Evolutionary conservation across 768 basidiomycete genomes (phyloP).

Genomic region (Russula sp.): DNA sequence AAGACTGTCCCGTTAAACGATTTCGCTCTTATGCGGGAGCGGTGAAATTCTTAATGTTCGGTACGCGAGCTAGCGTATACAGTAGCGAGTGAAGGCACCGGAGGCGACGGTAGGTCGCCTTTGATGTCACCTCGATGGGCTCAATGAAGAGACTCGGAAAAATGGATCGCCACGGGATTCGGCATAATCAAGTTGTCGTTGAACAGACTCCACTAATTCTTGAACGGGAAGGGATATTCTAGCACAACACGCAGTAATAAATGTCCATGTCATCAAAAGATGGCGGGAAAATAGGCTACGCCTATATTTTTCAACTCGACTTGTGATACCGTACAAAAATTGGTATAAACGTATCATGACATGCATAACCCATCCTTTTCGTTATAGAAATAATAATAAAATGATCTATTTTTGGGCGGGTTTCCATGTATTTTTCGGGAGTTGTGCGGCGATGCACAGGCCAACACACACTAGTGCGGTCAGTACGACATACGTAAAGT

Average conservation of each 20-base stretch:
- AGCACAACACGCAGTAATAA: background rate
- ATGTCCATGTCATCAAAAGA: background rate
- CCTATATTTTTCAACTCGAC: slow-evolving; percentile 10
- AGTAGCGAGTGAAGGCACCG: too few species aligned
- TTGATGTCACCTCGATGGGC: too few species aligned
- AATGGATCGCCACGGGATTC: too few species aligned
- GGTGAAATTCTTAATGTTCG: too few species aligned
- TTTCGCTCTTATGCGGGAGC: too few species aligned
- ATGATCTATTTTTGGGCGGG: background rate
- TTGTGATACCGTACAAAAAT: background rate
- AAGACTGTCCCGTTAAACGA: too few species aligned
- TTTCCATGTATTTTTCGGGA: slow-evolving; percentile 21
- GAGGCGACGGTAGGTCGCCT: too few species aligned
- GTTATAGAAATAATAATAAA: background rate
- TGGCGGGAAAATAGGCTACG: background rate
- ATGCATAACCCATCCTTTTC: background rate
- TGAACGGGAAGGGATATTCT: background rate
- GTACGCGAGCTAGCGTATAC: too few species aligned
- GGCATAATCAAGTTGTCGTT: too few species aligned
- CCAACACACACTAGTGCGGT: background rate
- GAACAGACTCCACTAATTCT: too few species aligned
- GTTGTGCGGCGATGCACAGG: slow-evolving; percentile 18
- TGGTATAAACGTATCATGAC: background rate
- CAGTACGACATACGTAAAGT: slow-evolving; percentile 23
- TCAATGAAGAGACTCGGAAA: too few species aligned